Evolutionary conservation across 495 filamentous ascomycete species (phyloP), one percentile per base, ranked within the genome.

Genomic region (Tuber umbilicatum): DNA sequence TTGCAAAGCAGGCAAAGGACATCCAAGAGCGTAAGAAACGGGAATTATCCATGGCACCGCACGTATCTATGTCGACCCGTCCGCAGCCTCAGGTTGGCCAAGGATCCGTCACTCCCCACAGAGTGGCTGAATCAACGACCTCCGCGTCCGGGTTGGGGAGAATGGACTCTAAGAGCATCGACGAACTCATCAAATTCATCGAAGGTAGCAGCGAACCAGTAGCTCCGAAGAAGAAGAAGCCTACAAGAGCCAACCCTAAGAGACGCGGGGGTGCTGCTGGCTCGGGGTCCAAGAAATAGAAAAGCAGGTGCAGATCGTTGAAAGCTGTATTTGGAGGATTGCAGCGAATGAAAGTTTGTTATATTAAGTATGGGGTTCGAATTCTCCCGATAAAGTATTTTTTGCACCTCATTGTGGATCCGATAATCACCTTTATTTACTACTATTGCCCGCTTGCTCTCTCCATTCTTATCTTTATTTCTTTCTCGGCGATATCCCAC

Each of bases 1-100:
- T 97, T 70, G 93, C 93, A 16, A 97, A 93, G 86, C 93, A 97
- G 77, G 90, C 92, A 69, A 97, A 97, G 85, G 92, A 94, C 74
- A 86, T 91, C 68, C 89, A 93, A 83, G 89, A 90, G 60, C 89
- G 90, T 72, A 87, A 90, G 42, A 85, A 91, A 41, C 89, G 91
- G 64, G 85, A 87, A 71, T 84, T 89, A 78, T 85, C 87, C 72
- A 85, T 89, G 81, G 85, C 85, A 77, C 83, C 89, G 55, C 88
- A 90, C 50, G 86, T 87, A 21, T 85, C 81, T 35, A 76, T 82
- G 81, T 70, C 81, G 23, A 79, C 81, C 19, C 80, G 80, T 40
- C 85, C 85, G 19, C 86, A 86, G 70, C 83, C 83, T 19, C 84
- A 84, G 69, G 83, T 85, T n/a, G 89, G 89, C 70, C 89, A 90